Percentiles rank a stretch among this genome's conserved stretches.
Conservation (phyloP, 2,329 filamentous ascomycete species). For the Pseudogymnoascus destructans region DNA sequence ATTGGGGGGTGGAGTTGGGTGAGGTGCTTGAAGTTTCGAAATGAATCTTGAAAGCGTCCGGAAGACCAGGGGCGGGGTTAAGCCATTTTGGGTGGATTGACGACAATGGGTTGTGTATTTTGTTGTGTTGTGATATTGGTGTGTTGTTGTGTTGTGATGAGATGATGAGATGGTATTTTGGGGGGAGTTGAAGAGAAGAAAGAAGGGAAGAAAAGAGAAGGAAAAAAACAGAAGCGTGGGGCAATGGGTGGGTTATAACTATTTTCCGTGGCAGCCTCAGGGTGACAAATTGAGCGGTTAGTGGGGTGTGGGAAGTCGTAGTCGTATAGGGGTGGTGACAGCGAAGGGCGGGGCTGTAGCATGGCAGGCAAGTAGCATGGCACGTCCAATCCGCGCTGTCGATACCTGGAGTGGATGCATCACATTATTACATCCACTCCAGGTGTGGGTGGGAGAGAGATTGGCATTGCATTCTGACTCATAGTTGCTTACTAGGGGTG, state of each 20-base stretch:
- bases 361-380: background rate
- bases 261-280: background rate
- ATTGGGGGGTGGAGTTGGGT: background rate
- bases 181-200: background rate
- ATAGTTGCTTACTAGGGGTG: background rate
- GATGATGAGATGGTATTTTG: too few species aligned
- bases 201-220: background rate
- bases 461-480: background rate
- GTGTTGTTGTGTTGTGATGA: background rate
- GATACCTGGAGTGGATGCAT: too few species aligned
- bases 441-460: background rate
- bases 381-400: background rate
- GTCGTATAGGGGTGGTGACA: background rate
- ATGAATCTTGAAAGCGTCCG: conserved; percentile 7
- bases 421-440: too few species aligned
- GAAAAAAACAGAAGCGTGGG: background rate
- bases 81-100: background rate
- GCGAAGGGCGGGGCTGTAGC: background rate
- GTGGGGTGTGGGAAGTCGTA: background rate
- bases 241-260: background rate
- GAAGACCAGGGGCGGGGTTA: background rate
- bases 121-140: background rate
- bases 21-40: background rate
- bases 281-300: background rate
- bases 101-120: background rate